Base-by-base conservation (phyloP, 306 rosid genomes). In the Begonia loranthoides region DNA sequence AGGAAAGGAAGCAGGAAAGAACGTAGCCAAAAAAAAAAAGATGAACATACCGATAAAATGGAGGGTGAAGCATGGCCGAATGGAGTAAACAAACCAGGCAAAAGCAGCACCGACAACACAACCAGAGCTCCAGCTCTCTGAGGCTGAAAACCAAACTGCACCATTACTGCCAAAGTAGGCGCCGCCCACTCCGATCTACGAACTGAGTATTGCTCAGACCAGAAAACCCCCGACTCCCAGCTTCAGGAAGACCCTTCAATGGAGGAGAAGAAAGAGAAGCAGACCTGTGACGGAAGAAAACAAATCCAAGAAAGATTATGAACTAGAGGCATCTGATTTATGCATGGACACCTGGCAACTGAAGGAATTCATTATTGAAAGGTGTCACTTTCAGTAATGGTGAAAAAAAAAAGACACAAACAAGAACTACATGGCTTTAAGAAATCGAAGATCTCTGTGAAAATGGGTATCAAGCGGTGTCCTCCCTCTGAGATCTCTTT, bases 31-130 rank as follows among this genome's bases (percentile, higher is more conserved):
- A 45, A 49, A 9, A 53, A 21, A 38, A 60, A 15, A 9, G 12
- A 21, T 2, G 36, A 28, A 28, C 66, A 64, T 64, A 90, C 99
- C 80, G 71, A 67, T 64, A 65, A 76, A 51, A 69, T 50, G 63
- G 85, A 74, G 72, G 85, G 68, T 9, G 75, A 76, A 19, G 77
- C 94, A 70, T 70, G 59, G 39, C 68, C 53, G 38, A 81, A 70
- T 41, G 94, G 92, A 22, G 70, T 68, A 70, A 88, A 79, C 57
- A 88, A 70, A 50, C 65, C 54, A 38, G 95, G 84, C 52, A 73
- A 68, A 15, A 81, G 67, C 53, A 84, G 68, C 40, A 81, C 61
- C 41, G 71, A 44, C 48, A 79, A 51, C 45, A 71, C 87, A 55
- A 62, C 66, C 17, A 73, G 38, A 58, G 79, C 65, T 47, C 63